These are phyloP conservation scores for Gossypium longicalyx DNA, from an alignment of 345 rosid species.

Conservation along the genomic window DNA sequence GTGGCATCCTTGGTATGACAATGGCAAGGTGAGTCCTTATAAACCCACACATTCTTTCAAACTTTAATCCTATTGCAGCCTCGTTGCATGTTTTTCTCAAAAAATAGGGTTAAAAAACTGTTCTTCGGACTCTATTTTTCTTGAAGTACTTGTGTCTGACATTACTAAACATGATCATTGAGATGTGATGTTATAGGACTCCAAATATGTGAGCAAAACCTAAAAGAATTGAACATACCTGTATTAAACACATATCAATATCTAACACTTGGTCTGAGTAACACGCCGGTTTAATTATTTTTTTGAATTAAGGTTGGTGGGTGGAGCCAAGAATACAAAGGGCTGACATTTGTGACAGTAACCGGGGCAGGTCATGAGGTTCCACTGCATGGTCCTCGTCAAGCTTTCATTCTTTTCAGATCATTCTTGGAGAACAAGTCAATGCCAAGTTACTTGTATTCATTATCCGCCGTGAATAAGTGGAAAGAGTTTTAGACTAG, in stretches of 20 bases:
- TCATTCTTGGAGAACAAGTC: constrained; percentile 73
- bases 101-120: background rate
- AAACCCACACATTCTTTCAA: background rate
- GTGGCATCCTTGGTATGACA: constrained; percentile 90
- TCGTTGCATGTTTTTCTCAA: background rate
- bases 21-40: constrained; percentile 37
- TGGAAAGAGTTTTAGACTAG: constrained; percentile 11
- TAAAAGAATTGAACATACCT: too few relatives aligned
- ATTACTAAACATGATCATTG: too few relatives aligned
- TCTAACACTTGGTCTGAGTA: too few relatives aligned
- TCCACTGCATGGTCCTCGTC: constrained; percentile 78
- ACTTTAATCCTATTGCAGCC: too few relatives aligned
- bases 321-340: constrained; percentile 90
- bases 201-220: too few relatives aligned
- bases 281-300: background rate
- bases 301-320: constrained; percentile 66
- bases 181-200: too few relatives aligned
- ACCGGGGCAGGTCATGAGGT: constrained; percentile 96
- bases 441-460: constrained; percentile 42
- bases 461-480: constrained; percentile 13
- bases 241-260: too few relatives aligned
- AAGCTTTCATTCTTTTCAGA: constrained; percentile 79
- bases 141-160: too few relatives aligned
- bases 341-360: constrained; percentile 76
- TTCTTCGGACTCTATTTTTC: too few relatives aligned